Evolutionary conservation across 2,329 filamentous ascomycete species (phyloP), one percentile per base, ranked within the genome.

Genomic region (Pestalotiopsis sp.): DNA sequence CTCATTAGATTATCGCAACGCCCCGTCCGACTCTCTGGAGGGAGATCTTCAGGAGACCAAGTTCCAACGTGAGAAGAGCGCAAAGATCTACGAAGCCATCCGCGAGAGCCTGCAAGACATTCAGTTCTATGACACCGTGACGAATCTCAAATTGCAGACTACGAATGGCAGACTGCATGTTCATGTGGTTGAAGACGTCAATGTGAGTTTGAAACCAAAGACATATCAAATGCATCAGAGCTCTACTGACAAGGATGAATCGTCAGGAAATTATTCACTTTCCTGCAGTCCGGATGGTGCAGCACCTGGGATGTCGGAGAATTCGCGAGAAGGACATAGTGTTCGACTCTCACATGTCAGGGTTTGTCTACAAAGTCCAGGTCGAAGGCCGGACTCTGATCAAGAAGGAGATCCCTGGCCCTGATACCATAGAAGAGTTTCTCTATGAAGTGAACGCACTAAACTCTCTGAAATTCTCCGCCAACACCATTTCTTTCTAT

Each of bases 371-470:
- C 85, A 97, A 97, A 78, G 94, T 99, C 68, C 87, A 84, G 14
- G 88, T 94, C 45, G 84, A 88, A 68, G 90, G 88, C 11, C 83
- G 86, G 68, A 83, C 89, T 1, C 91, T 94, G 74, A 97, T 99
- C 81, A 98, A 98, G 80, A 99, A 99, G 79, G 96, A 99, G 77
- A 98, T 99, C 17, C 96, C 96, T 0, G 95, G 95, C 1, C 95
- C 95, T 2, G 95, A 98, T 75, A 96, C 93, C 0, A 91, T 98
- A 23, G 95, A 98, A 71, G 96, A 98, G 78, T 99, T 99, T 76
- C 84, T 98, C 2, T 99, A 99, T 79, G 96, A 99, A 81, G 93
- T 98, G 78, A 98, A 98, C 78, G 95, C 95, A 3, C 88, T 99
- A n/a, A 91, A 92, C 78, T 89, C 90, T 38, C 85, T 99, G 17